A percentile compares a stretch with the other conserved stretches of the same genome.
phyloP scores from a whole-genome alignment of 139 green algal genomes.

The Gonium pectorale region DNA sequence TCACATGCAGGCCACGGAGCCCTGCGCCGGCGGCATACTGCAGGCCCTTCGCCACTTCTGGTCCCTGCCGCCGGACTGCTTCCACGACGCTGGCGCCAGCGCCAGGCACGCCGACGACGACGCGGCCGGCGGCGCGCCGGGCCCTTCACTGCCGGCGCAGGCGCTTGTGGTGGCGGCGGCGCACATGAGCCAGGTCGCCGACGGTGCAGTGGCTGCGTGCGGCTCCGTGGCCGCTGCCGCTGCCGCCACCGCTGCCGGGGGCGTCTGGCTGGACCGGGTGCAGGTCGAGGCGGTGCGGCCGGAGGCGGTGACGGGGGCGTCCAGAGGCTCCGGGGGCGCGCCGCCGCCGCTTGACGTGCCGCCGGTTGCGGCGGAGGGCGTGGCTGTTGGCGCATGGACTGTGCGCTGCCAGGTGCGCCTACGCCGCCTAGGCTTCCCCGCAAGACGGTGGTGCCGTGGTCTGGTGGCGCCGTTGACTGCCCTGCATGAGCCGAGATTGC shows the following conservation, averaged over 20 bases:
- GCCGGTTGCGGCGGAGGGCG: neutral
- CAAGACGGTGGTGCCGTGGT: too few relatives aligned
- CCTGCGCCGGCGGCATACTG: slow-evolving; percentile 89
- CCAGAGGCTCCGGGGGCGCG: too few relatives aligned
- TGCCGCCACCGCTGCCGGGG: neutral
- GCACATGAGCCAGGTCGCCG: neutral
- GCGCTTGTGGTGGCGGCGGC: too few relatives aligned
- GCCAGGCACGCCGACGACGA: neutral
- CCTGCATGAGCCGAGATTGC: too few relatives aligned
- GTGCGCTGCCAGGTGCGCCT: slow-evolving; percentile 5
- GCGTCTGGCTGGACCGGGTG: slow-evolving; percentile 39
- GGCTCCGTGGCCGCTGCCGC: neutral
- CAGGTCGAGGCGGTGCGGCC: neutral
- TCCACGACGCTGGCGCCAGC: neutral
- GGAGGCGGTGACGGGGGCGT: neutral
- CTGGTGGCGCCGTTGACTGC: too few relatives aligned
- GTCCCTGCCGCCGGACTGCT: slow-evolving; percentile 5
- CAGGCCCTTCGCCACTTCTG: slow-evolving; percentile 86
- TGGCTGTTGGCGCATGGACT: neutral
- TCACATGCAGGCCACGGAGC: slow-evolving; percentile 66
- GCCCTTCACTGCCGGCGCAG: neutral
- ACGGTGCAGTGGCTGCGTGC: too few relatives aligned
- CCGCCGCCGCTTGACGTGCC: neutral
- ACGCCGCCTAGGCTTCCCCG: too few relatives aligned
- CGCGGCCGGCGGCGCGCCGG: neutral